Base-by-base conservation (phyloP, 2,329 filamentous ascomycete genomes). In the Beauveria rudraprayagi region DNA sequence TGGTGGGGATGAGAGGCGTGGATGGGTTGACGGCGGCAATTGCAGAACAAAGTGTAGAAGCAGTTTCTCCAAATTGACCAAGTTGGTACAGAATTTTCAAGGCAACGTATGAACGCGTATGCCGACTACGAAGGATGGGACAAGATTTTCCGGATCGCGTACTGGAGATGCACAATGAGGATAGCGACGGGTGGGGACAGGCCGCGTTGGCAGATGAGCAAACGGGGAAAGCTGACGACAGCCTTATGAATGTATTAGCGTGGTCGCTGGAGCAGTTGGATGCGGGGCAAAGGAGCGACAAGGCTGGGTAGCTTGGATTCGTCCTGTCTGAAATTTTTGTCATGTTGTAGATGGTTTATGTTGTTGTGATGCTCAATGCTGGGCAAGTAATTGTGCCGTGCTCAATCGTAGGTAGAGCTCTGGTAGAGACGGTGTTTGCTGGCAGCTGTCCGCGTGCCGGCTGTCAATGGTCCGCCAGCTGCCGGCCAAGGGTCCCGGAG, bases 161-260 rank as follows among this genome's bases (percentile, higher is more conserved):
- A 22, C 22, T 37, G 24, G 50, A 41, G 40, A 14, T 48, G 44
- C 37, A n/a, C 34, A 44, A 16, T 34, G 14, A 41, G 22, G 8
- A 17, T 17, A 11, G 17, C 17, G 11, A 37, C 11, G 34, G 48
- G 56, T 60, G 56, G 56, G 4, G 48, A 51, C 30, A 53, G 56
- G 56, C 56, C 56, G 56, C 56, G 56, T 60, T 46, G 48, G 24
- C 56, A 37, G 26, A 56, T 5, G 34, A 37, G 34, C 14, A 43
- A 19, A 19, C 26, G 37, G 37, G 26, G 40, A 40, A 40, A 53
- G 59, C 59, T 61, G 59, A 61, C 59, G 59, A 61, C 59, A 56
- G 59, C 59, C 59, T 61, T 61, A 53, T 53, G 40, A 40, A 37
- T 6, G 16, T 2, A 37, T 19, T 59, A 53, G 56, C 48, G 47